Conservation (phyloP, 768 basidiomycete genomes). For the Tulasnella sp. region DNA sequence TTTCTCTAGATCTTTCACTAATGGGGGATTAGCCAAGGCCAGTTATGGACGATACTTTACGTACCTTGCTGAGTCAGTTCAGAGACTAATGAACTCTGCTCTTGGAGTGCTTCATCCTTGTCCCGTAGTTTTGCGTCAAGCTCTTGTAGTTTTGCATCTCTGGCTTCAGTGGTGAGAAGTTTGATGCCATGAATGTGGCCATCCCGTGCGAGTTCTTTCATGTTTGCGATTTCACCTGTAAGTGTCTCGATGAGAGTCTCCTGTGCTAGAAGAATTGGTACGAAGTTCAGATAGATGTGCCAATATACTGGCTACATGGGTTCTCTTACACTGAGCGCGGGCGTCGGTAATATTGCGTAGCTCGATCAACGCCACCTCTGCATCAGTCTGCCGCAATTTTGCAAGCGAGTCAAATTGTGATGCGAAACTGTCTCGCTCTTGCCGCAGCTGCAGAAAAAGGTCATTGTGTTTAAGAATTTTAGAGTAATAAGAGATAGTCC, state of each 20-base stretch:
- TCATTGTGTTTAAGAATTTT: not conserved
- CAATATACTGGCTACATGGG: conserved; percentile 32
- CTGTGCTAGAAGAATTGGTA: conserved; percentile 34
- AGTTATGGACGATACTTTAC: conserved; percentile 16
- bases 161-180: conserved; percentile 59
- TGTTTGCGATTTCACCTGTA: conserved; percentile 38
- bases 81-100: conserved; percentile 23
- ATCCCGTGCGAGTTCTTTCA: conserved; percentile 40
- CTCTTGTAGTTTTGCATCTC: conserved; percentile 49
- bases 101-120: conserved; percentile 36
- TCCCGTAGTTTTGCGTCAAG: conserved; percentile 32
- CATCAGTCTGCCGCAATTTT: conserved; percentile 47
- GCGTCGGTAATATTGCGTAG: conserved; percentile 40
- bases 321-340: too few relatives aligned
- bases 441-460: conserved; percentile 27
- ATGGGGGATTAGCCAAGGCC: not conserved
- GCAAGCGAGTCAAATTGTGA: conserved; percentile 48
- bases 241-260: conserved; percentile 44
- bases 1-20: conserved; percentile 30
- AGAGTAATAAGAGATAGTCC: not conserved
- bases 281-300: not conserved
- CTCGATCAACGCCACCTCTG: conserved; percentile 42
- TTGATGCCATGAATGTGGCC: conserved; percentile 43
- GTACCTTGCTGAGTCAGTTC: conserved; percentile 39
- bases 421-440: conserved; percentile 36